Evolutionary conservation across 2,329 filamentous ascomycete species (phyloP).

Genomic region (Ophiostoma sp.): DNA sequence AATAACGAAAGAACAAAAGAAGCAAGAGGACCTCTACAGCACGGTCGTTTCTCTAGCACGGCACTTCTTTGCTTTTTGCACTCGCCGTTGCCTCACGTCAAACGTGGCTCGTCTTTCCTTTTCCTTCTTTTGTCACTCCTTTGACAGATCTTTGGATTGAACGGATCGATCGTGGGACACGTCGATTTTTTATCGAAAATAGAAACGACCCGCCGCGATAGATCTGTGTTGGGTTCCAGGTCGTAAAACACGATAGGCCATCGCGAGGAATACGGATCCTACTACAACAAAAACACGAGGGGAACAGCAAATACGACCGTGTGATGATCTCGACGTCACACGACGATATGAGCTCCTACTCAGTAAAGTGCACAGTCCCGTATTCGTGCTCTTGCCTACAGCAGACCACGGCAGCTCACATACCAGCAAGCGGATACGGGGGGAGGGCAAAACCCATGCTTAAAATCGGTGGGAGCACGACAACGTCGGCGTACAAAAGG

Average conservation of each 20-base stretch:
- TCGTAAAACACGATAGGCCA: background rate
- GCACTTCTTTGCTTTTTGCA: background rate
- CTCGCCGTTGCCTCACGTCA: background rate
- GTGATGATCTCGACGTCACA: background rate
- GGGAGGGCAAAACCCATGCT: background rate
- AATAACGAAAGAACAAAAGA: background rate
- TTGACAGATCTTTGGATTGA: background rate
- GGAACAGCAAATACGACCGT: background rate
- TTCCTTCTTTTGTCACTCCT: background rate
- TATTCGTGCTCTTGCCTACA: constrained; percentile 16
- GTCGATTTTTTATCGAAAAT: background rate
- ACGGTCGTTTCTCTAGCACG: background rate
- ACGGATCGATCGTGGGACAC: constrained; percentile 10
- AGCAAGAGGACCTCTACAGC: background rate
- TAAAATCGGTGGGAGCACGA: background rate
- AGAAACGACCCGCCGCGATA: background rate
- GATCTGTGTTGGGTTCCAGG: background rate
- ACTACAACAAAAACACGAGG: background rate
- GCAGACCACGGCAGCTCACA: constrained; percentile 11
- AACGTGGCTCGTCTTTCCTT: background rate
- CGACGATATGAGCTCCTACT: background rate
- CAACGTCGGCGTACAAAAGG: constrained; percentile 14
- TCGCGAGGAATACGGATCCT: background rate
- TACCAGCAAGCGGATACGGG: background rate
- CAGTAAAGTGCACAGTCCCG: background rate